These are phyloP conservation scores for Conticribra weissflogii DNA, from an alignment of 108 stramenopile species.

Conservation along the genomic window DNA sequence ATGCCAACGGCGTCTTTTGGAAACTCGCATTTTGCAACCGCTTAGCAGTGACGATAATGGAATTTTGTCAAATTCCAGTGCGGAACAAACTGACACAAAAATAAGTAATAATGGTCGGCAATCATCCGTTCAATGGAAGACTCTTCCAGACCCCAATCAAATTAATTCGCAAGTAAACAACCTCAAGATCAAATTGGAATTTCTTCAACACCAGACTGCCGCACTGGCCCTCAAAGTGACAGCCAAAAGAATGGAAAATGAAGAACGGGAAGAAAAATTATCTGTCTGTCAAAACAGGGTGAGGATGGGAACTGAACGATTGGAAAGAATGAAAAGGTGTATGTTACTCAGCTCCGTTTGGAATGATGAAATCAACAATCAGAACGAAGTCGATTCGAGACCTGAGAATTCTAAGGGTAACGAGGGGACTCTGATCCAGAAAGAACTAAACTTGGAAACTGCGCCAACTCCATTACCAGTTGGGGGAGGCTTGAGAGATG, in stretches of 20 bases:
- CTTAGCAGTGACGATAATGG: no score
- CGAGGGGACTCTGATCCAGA: neutral
- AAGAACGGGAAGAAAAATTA: constrained; percentile 21
- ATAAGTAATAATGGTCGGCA: neutral
- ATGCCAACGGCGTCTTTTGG: constrained; percentile 16
- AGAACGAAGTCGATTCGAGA: no score
- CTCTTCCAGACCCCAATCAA: constrained; percentile 38
- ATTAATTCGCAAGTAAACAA: constrained; percentile 16
- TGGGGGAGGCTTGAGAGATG: constrained; percentile 34
- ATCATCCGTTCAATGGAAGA: constrained; percentile 7
- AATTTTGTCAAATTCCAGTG: no score
- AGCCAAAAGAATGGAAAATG: constrained; percentile 40
- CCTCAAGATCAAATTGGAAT: constrained; percentile 16
- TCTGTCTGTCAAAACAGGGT: constrained; percentile 8
- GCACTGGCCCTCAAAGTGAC: constrained; percentile 27
- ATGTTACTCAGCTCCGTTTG: constrained; percentile 9
- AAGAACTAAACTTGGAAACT: no score
- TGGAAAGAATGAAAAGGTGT: constrained; percentile 23
- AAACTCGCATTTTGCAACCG: constrained; percentile 28
- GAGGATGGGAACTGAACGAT: constrained; percentile 14
- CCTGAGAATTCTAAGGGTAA: no score
- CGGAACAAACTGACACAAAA: neutral
- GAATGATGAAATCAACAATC: no score
- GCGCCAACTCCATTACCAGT: no score
- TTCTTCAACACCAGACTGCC: constrained; percentile 9